Evolutionary conservation across 73 alveolate genomes (phyloP).

Genomic region (Paramecium biaurelia): DNA sequence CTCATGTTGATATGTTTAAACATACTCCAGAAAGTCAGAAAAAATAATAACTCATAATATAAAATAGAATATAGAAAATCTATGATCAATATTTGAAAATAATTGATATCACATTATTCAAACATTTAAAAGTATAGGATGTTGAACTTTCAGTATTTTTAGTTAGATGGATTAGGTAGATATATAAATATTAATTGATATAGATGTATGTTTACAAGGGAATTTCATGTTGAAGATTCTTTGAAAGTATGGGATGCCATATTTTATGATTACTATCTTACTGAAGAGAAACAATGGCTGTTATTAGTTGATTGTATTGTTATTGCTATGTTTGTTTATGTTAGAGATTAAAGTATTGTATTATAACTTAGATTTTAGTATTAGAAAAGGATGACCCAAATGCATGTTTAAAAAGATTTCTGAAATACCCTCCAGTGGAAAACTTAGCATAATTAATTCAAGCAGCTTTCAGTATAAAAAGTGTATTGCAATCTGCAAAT

Average conservation of each 20-base stretch:
- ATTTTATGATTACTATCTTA: slow-evolving; percentile 41
- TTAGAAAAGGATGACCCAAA: slow-evolving; percentile 54
- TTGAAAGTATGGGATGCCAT: slow-evolving; percentile 63
- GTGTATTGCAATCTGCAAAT: neutral
- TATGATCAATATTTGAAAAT: slow-evolving; percentile 35
- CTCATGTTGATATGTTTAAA: slow-evolving; percentile 60
- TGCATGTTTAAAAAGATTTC: slow-evolving; percentile 55
- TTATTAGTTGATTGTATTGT: slow-evolving; percentile 48
- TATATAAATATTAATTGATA: neutral
- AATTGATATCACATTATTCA: slow-evolving; percentile 13
- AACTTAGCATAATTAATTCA: neutral
- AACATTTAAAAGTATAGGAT: slow-evolving; percentile 48
- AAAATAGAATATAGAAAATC: slow-evolving; percentile 11
- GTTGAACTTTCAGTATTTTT: slow-evolving; percentile 43
- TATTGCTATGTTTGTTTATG: slow-evolving; percentile 54
- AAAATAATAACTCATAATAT: slow-evolving; percentile 28
- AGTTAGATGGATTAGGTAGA: slow-evolving; percentile 43
- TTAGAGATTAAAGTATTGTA: slow-evolving; percentile 24
- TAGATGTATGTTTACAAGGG: slow-evolving; percentile 54
- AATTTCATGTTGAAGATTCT: slow-evolving; percentile 58
- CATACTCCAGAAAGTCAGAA: neutral
- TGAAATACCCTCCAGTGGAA: slow-evolving; percentile 62
- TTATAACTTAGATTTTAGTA: neutral
- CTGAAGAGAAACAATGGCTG: neutral
- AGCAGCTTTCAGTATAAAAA: neutral